Evolutionary conservation across 2,329 filamentous ascomycete species (phyloP), one percentile per base, ranked within the genome.

Genomic region (Cordyceps cicadae): DNA sequence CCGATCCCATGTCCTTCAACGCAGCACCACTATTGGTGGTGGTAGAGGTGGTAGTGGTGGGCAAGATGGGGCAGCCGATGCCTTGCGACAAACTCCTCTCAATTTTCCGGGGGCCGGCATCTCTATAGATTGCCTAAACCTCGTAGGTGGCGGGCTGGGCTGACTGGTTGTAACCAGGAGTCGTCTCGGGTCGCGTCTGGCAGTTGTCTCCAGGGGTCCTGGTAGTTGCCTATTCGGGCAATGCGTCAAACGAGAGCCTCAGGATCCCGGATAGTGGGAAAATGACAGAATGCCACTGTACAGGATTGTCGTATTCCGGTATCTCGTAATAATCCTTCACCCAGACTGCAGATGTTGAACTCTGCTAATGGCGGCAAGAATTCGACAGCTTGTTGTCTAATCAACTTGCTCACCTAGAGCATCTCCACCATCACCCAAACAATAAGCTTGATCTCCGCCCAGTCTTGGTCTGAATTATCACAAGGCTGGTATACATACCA

Each of bases 121-220:
- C 15, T 17, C 17, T 29, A 49, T 57, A 21, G 43, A 14, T 2
- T 41, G 9, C 12, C 37, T 17, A 17, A 24, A 24, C 2, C 24
- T 24, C 24, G 52, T 41, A n/a, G n/a, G 29, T 43, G 37, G 56
- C 48, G 45, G 48, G 37, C 14, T 15, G 15, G 46, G 17, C n/a
- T 12, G 48, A 21, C 21, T 41, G 61, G 64, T 64, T 72, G 72
- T 71, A 68, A 73, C 72, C 72, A 52, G 56, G 69, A 67, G 59
- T 61, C 67, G 72, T 74, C 72, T 72, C 71, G 71, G 62, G 63
- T 71, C 56, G 65, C 63, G 69, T 70, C 68, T 72, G 69, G 67
- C 54, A 55, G 39, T 60, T 61, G 61, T 63, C 63, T 64, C 63
- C 56, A 61, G 60, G 60, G 60, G 62, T 48, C 62, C 58, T 54